Percentiles rank a stretch among this genome's conserved stretches.
These are phyloP conservation scores for Chenopodium album DNA, from an alignment of 148 eudicot species.

Conservation along the genomic window DNA sequence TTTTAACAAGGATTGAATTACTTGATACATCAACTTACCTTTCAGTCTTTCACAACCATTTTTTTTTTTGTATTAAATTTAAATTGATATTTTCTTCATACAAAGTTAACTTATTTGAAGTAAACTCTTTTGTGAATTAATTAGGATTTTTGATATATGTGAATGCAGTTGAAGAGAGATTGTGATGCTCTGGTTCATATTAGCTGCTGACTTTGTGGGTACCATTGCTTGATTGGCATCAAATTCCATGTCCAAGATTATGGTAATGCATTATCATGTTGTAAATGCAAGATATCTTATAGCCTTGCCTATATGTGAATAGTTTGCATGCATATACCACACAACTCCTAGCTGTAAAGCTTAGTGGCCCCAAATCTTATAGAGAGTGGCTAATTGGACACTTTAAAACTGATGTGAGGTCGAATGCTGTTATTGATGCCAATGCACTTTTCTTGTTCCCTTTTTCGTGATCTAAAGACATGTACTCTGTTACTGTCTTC, in stretches of 20 bases:
- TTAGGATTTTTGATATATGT: neutral
- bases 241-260: slow-evolving; percentile 11
- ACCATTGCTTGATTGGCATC: slow-evolving; percentile 1
- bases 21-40: no score
- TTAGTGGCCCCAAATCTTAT: no score
- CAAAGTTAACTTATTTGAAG: no score
- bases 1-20: no score
- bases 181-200: slow-evolving; percentile 17
- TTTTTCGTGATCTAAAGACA: neutral
- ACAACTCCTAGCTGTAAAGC: no score
- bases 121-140: neutral
- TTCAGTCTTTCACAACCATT: no score
- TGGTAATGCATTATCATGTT: slow-evolving; percentile 19
- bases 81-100: no score
- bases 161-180: slow-evolving; percentile 27
- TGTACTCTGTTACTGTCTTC: no score
- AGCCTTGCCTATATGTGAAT: neutral
- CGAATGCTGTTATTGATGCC: neutral
- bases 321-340: no score
- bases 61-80: no score
- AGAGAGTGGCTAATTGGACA: neutral
- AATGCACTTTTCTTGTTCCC: neutral
- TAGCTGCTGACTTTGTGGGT: neutral
- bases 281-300: neutral
- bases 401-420: slow-evolving; percentile 1